Evolutionary conservation across 768 basidiomycete genomes (phyloP).

Genomic region (Podaxis sp.): DNA sequence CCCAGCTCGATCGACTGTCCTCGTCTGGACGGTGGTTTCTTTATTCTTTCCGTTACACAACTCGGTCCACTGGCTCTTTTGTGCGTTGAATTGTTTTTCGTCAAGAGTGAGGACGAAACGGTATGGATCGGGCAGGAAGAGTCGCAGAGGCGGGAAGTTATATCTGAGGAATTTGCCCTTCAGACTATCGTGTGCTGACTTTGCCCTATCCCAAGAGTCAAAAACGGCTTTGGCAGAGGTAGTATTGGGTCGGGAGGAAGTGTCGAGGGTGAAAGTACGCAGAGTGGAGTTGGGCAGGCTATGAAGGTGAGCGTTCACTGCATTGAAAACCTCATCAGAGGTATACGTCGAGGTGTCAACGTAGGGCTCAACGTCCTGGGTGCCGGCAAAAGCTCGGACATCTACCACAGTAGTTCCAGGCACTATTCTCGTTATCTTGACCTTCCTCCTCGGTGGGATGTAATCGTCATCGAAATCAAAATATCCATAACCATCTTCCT

Average conservation of each 20-base stretch:
- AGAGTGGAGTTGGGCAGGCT: not conserved
- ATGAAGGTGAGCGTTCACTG: conserved; percentile 9
- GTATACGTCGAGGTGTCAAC: not conserved
- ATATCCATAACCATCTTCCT: conserved; percentile 29
- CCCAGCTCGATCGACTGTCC: conserved; percentile 28
- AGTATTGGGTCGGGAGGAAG: not conserved
- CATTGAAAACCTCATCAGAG: conserved; percentile 9
- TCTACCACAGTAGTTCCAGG: not conserved
- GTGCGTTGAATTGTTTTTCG: conserved; percentile 47
- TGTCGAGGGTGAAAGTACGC: conserved; percentile 11
- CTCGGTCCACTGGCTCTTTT: conserved; percentile 48
- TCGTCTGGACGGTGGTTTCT: conserved; percentile 22
- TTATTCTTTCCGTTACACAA: conserved; percentile 36
- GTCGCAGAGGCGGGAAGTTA: conserved; percentile 33
- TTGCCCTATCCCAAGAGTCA: conserved; percentile 46
- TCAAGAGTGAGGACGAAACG: conserved; percentile 52
- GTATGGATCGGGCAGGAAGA: conserved; percentile 47
- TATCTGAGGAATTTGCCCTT: conserved; percentile 28
- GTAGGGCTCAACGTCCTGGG: not conserved
- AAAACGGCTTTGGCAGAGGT: conserved; percentile 43
- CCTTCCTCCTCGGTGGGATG: not conserved
- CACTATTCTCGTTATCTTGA: conserved; percentile 13
- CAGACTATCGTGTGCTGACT: conserved; percentile 36
- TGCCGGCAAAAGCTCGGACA: conserved; percentile 3
- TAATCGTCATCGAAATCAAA: not conserved